Conservation (phyloP, 1,139 yeast species). For the Protomyces gravidus region DNA sequence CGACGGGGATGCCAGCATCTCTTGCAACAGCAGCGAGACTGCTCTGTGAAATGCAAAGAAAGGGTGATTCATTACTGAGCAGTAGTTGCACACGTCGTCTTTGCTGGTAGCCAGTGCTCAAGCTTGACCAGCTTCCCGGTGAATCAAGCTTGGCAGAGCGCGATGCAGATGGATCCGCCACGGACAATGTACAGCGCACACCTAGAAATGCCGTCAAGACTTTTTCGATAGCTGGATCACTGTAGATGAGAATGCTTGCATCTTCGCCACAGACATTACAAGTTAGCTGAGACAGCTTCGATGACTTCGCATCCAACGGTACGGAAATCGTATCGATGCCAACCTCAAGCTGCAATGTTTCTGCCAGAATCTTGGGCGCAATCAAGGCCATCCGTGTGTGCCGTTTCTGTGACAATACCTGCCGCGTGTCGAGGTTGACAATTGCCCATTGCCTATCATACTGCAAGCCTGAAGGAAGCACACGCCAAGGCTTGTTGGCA, state of each 20-base stretch:
- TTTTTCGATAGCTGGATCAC: background rate
- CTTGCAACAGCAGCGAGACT: background rate
- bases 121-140: conserved; percentile 2
- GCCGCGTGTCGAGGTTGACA: conserved; percentile 31
- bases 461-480: conserved; percentile 40
- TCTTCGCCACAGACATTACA: conserved; percentile 13
- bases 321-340: background rate
- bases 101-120: background rate
- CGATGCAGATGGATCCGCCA: background rate
- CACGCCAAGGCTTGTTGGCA: conserved; percentile 37
- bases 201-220: conserved; percentile 4
- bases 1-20: background rate
- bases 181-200: conserved; percentile 9
- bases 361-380: background rate
- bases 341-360: background rate
- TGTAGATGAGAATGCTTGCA: background rate
- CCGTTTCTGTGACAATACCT: conserved; percentile 8
- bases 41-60: conserved; percentile 1
- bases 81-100: background rate
- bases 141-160: background rate
- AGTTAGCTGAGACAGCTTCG: background rate
- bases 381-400: conserved; percentile 12
- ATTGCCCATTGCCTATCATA: conserved; percentile 45
- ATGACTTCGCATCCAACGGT: background rate
- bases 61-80: conserved; percentile 19